These are phyloP conservation scores for Coemansia sp. DNA, from an alignment of 192 early-diverging fungal species.

Conservation along the genomic window DNA sequence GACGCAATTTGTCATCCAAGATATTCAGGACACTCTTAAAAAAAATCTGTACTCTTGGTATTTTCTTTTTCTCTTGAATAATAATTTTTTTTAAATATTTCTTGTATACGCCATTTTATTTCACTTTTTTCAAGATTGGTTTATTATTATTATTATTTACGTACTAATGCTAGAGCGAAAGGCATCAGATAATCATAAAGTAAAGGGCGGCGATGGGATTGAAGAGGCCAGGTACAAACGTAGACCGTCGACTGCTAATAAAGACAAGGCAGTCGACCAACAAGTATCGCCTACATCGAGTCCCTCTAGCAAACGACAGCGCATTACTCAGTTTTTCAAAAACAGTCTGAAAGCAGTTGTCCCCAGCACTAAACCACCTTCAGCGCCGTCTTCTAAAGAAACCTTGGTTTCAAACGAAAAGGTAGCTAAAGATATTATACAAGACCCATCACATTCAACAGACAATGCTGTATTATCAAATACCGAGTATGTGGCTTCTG, in stretches of 20 bases:
- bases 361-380: background rate
- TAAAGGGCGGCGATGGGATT: too few relatives aligned
- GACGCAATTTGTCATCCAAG: too few relatives aligned
- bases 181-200: background rate
- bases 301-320: conserved; percentile 1
- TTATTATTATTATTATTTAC: too few relatives aligned
- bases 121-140: too few relatives aligned
- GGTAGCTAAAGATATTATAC: too few relatives aligned
- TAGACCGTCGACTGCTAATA: background rate
- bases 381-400: too few relatives aligned
- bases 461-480: background rate
- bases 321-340: background rate
- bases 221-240: too few relatives aligned
- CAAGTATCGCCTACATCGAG: background rate
- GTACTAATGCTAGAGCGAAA: too few relatives aligned
- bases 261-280: background rate
- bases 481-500: background rate
- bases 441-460: too few relatives aligned
- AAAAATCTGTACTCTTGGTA: background rate
- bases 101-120: too few relatives aligned
- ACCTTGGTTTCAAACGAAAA: too few relatives aligned
- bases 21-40: too few relatives aligned
- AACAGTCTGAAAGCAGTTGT: background rate
- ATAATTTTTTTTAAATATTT: background rate
- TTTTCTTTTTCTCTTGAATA: background rate